Conservation (phyloP, 192 early-diverging fungal species). For the Backusella liffmaniae region DNA sequence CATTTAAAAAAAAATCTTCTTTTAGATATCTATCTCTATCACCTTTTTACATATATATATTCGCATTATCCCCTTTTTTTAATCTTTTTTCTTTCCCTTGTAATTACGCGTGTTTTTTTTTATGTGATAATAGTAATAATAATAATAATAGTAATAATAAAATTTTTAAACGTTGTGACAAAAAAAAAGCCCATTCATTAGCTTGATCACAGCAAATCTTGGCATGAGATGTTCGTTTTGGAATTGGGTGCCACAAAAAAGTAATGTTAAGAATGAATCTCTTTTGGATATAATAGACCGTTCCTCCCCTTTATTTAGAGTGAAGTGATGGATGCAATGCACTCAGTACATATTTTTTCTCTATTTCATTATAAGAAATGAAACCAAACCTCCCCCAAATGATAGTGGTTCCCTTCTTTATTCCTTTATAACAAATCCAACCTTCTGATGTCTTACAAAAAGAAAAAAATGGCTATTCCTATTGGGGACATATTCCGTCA, state of each 20-base stretch:
- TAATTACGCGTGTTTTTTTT: neutral
- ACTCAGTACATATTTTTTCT: neutral
- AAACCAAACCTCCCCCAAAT: neutral
- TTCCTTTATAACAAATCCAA: neutral
- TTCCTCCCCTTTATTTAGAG: neutral
- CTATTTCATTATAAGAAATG: neutral
- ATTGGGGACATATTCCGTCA: neutral
- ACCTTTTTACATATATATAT: neutral
- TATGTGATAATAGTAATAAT: no score
- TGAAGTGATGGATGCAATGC: neutral
- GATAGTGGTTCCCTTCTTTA: neutral
- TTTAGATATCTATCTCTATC: neutral
- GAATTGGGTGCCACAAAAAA: neutral
- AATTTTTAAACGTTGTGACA: neutral
- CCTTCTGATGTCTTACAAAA: neutral
- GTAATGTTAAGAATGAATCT: neutral
- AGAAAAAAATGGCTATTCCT: neutral
- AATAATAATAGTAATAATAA: no score
- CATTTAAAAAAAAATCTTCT: neutral
- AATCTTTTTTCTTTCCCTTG: neutral
- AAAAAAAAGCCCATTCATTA: neutral
- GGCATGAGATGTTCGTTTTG: neutral
- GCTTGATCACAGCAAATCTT: neutral
- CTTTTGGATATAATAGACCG: neutral
- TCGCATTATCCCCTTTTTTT: neutral